Conservation (phyloP, 2,329 filamentous ascomycete species). For the Periconia sp. region DNA sequence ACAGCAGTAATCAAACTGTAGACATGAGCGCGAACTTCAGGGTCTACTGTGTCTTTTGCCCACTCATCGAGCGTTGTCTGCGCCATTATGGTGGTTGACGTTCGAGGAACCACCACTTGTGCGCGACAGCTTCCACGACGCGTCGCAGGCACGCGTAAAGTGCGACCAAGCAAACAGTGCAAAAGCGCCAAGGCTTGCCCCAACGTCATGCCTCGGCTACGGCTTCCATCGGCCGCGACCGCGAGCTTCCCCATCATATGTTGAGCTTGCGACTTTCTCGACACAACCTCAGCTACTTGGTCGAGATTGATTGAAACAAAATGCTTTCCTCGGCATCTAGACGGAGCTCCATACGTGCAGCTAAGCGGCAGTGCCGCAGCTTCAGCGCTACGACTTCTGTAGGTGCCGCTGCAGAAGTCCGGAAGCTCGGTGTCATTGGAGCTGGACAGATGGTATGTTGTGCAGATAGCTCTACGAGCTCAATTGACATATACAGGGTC, state of each 20-base stretch:
- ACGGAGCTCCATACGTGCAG: conserved; percentile 27
- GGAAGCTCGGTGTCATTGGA: conserved; percentile 87
- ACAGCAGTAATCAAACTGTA: conserved; percentile 93
- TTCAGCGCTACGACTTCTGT: conserved; percentile 72
- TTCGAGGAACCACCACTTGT: conserved; percentile 13
- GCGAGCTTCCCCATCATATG: conserved; percentile 25
- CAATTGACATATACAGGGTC: conserved; percentile 65
- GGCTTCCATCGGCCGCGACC: conserved; percentile 31
- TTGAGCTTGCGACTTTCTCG: conserved; percentile 4
- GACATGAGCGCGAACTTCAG: conserved; percentile 90
- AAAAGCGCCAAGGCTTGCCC: conserved; percentile 28
- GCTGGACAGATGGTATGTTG: conserved; percentile 98
- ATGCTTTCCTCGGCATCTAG: conserved; percentile 44
- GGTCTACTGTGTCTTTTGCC: conserved; percentile 68
- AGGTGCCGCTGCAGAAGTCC: conserved; percentile 73
- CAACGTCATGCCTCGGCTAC: conserved; percentile 28
- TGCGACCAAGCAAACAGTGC: conserved; percentile 25
- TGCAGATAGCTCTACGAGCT: no score
- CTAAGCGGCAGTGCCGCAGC: conserved; percentile 45
- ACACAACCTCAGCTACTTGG: conserved; percentile 1
- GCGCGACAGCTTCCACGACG: conserved; percentile 25
- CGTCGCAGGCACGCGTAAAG: conserved; percentile 42
- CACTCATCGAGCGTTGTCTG: conserved; percentile 52
- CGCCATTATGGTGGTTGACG: conserved; percentile 41
- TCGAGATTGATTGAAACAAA: conserved; percentile 4